A percentile compares a stretch with the other conserved stretches of the same genome.
Conservation (phyloP, 2,329 filamentous ascomycete species). For the Sarocladium kiliense region DNA sequence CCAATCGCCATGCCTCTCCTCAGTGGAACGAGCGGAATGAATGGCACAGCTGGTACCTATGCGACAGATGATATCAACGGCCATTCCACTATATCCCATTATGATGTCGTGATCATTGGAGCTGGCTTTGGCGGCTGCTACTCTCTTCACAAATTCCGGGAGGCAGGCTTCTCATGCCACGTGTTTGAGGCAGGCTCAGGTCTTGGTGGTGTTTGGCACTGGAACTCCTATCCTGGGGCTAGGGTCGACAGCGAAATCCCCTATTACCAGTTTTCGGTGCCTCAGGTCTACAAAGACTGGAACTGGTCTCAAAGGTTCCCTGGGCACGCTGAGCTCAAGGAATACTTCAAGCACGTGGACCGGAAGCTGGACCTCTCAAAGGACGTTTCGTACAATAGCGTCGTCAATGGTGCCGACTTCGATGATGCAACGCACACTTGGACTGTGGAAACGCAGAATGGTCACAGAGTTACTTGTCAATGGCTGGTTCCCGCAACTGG, state of each 20-base stretch:
- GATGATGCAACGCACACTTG: slow-evolving; percentile 26
- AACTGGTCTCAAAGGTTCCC: slow-evolving; percentile 30
- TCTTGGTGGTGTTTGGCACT: slow-evolving; percentile 27
- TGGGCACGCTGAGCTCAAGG: slow-evolving; percentile 25
- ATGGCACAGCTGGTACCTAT: background rate
- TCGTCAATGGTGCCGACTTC: slow-evolving; percentile 31
- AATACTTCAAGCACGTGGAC: slow-evolving; percentile 37
- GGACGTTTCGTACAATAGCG: slow-evolving; percentile 32
- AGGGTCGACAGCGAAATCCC: slow-evolving; percentile 24
- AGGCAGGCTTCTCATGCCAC: slow-evolving; percentile 6
- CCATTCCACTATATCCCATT: background rate
- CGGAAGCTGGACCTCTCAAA: slow-evolving; percentile 31
- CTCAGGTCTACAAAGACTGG: slow-evolving; percentile 32
- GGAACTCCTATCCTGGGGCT: slow-evolving; percentile 30
- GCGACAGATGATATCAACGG: background rate
- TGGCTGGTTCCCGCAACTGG: background rate
- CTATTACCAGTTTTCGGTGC: slow-evolving; percentile 21
- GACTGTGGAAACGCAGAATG: slow-evolving; percentile 31
- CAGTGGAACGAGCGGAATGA: too few relatives aligned
- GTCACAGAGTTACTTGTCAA: slow-evolving; percentile 11
- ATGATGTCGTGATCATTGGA: slow-evolving; percentile 12
- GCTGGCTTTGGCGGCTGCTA: slow-evolving; percentile 12
- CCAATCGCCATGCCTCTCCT: background rate
- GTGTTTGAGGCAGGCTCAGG: slow-evolving; percentile 8
- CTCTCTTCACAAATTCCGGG: slow-evolving; percentile 9